phyloP scores from a whole-genome alignment of 108 stramenopile genomes.

The Fragilariopsis cylindrus region DNA sequence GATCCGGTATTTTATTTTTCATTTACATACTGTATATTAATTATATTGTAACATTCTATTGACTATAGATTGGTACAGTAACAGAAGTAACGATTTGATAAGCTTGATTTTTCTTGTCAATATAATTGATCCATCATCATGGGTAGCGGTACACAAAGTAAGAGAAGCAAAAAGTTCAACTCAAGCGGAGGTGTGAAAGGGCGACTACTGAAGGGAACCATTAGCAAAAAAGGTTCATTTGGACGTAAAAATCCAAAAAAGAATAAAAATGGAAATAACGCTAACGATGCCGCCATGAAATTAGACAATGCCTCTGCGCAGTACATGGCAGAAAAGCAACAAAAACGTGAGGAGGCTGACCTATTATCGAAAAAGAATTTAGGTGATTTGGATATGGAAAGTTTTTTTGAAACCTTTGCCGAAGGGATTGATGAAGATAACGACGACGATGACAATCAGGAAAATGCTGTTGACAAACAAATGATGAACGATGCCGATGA shows the following conservation, averaged over 20 bases:
- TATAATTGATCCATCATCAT: too few relatives aligned
- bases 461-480: constrained; percentile 20
- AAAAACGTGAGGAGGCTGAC: constrained; percentile 40
- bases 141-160: constrained; percentile 39
- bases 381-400: constrained; percentile 53
- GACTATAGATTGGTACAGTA: too few relatives aligned
- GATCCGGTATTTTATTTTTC: too few relatives aligned
- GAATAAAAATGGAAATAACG: neutral
- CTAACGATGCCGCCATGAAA: constrained; percentile 1
- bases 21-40: too few relatives aligned
- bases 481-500: constrained; percentile 31
- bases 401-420: constrained; percentile 41
- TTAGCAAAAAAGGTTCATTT: constrained; percentile 66
- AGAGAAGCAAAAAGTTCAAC: constrained; percentile 80
- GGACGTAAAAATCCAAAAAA: constrained; percentile 18
- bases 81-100: too few relatives aligned
- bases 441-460: constrained; percentile 34
- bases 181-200: constrained; percentile 71
- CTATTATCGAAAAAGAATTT: constrained; percentile 35
- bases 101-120: too few relatives aligned
- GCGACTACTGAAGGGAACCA: constrained; percentile 65
- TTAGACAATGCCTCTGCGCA: constrained; percentile 2
- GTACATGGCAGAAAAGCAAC: constrained; percentile 22
- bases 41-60: too few relatives aligned
- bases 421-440: constrained; percentile 20